Conservation (phyloP, 306 rosid genomes). For the Pachyrhizus erosus region DNA sequence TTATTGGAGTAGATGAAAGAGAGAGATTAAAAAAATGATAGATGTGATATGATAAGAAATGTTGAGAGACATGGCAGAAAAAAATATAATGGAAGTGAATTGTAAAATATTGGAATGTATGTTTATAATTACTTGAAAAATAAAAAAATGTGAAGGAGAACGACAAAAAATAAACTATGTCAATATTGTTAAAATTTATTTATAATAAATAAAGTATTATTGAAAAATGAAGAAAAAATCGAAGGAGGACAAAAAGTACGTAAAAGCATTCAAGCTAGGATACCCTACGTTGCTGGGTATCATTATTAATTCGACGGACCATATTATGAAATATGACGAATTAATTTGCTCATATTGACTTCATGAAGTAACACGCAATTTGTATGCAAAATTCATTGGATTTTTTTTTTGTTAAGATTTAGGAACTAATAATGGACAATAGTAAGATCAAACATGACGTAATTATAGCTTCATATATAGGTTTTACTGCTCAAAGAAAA, state of each 20-base stretch:
- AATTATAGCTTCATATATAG: background rate
- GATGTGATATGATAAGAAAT: no score
- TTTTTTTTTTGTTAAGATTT: background rate
- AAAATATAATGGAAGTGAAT: no score
- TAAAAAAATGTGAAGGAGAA: background rate
- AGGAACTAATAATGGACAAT: background rate
- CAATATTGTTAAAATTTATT: background rate
- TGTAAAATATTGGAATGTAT: no score
- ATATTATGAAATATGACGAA: conserved; percentile 11
- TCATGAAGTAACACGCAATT: conserved; percentile 17
- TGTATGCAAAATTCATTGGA: background rate
- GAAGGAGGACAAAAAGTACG: background rate
- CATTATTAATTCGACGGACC: conserved; percentile 34
- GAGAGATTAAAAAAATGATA: no score
- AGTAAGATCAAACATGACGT: background rate
- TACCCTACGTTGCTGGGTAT: conserved; percentile 8
- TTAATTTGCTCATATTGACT: conserved; percentile 13
- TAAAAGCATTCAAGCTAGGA: conserved; percentile 12
- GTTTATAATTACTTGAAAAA: background rate
- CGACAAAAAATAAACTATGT: background rate
- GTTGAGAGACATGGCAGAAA: no score
- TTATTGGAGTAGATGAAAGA: no score
- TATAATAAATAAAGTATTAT: background rate
- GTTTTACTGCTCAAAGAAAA: background rate
- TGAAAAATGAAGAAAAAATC: background rate